Conservation (phyloP, 2,329 filamentous ascomycete species). For the Talaromyces sp. region DNA sequence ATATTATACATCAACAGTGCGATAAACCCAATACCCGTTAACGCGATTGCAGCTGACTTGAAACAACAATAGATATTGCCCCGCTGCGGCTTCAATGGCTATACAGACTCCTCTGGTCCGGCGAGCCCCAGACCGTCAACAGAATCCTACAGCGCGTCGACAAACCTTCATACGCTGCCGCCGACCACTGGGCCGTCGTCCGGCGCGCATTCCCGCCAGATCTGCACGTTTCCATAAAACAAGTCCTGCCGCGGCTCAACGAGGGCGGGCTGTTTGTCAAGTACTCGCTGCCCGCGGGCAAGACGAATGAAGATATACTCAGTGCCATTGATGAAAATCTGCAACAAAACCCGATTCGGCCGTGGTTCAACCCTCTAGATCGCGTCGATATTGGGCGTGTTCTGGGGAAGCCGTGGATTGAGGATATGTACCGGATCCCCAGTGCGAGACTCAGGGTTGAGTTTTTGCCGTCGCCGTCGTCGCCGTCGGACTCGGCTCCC, state of each 20-base stretch:
- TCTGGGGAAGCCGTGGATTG: slow-evolving; percentile 83
- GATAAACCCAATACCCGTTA: slow-evolving; percentile 20
- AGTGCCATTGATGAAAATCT: slow-evolving; percentile 60
- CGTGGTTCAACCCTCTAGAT: slow-evolving; percentile 85
- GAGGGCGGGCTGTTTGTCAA: slow-evolving; percentile 95
- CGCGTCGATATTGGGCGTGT: slow-evolving; percentile 69
- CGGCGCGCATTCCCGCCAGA: slow-evolving; percentile 60
- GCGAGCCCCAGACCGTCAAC: slow-evolving; percentile 43
- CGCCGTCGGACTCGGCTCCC: slow-evolving; percentile 62
- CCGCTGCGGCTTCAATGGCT: slow-evolving; percentile 70
- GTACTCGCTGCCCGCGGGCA: slow-evolving; percentile 55
- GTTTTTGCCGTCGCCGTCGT: slow-evolving; percentile 68
- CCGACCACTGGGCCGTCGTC: slow-evolving; percentile 54
- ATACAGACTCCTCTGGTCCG: slow-evolving; percentile 48
- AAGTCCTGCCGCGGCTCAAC: slow-evolving; percentile 78
- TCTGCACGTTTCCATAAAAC: slow-evolving; percentile 65
- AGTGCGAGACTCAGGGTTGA: slow-evolving; percentile 73
- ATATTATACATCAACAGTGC: slow-evolving; percentile 87
- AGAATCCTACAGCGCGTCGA: slow-evolving; percentile 50
- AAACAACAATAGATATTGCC: slow-evolving; percentile 64
- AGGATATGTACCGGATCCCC: slow-evolving; percentile 82
- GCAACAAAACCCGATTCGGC: slow-evolving; percentile 66
- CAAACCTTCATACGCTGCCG: slow-evolving; percentile 47
- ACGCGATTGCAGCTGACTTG: neutral
- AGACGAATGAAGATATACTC: slow-evolving; percentile 51